phyloP scores from a whole-genome alignment of 2,329 filamentous ascomycete species.

The Alternaria tenuissima region DNA sequence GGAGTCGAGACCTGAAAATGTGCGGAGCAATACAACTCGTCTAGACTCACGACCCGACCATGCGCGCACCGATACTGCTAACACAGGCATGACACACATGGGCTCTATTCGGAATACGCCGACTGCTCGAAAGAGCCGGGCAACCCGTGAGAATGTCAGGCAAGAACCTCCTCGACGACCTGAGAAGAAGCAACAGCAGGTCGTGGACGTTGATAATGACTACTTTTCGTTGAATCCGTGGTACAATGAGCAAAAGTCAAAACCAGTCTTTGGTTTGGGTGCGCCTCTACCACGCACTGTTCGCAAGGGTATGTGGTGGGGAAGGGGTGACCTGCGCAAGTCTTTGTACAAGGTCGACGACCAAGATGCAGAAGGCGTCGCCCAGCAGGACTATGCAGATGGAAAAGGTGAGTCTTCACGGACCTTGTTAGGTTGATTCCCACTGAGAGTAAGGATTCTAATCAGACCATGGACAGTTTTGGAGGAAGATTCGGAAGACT shows the following conservation, averaged over 20 bases:
- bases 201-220: constrained; percentile 58
- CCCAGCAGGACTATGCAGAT: constrained; percentile 25
- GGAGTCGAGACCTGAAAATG: constrained; percentile 11
- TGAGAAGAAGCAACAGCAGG: constrained; percentile 38
- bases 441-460: background rate
- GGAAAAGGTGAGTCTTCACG: constrained; percentile 21
- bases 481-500: constrained; percentile 25
- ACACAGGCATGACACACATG: constrained; percentile 20
- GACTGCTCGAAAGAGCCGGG: constrained; percentile 23
- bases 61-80: constrained; percentile 15
- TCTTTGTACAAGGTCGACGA: constrained; percentile 33
- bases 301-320: constrained; percentile 60
- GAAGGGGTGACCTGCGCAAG: constrained; percentile 55
- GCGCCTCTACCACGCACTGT: constrained; percentile 64
- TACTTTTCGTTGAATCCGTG: constrained; percentile 63
- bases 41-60: constrained; percentile 14
- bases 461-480: constrained; percentile 11
- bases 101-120: constrained; percentile 21
- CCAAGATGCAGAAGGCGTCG: constrained; percentile 24
- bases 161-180: constrained; percentile 25
- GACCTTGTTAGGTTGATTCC: background rate
- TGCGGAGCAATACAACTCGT: constrained; percentile 13
- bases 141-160: constrained; percentile 19
- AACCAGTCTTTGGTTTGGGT: constrained; percentile 63
- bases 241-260: constrained; percentile 61